Evolutionary conservation across 2,329 filamentous ascomycete species (phyloP), one percentile per base, ranked within the genome.

Genomic region (Diaporthe australafricana): DNA sequence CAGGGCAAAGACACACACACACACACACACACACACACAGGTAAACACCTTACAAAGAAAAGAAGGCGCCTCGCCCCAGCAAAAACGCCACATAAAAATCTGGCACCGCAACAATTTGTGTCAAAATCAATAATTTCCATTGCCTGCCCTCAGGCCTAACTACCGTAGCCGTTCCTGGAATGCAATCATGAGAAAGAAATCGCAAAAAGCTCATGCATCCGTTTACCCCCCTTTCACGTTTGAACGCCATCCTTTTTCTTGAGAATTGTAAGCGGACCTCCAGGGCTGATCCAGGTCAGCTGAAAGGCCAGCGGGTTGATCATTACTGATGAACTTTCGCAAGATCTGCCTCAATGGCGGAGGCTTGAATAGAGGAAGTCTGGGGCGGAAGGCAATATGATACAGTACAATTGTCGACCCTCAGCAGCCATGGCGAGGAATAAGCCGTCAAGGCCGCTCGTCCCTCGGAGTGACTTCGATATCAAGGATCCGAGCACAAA

Each of bases 81-180:
- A 48, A 65, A 3, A 50, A 60, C 32, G 38, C 53, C 53, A 50
- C 53, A 32, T 17, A 45, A 11, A 14, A 42, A 70, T 71, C 48
- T 16, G 35, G 56, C 55, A 52, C 52, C 48, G 52, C 48, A 47
- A 35, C n/a, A 25, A 42, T 25, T n/a, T 60, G 48, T 70, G 17
- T 60, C 27, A 38, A 35, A 35, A 56, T 40, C 42, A 25, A 52
- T 8, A n/a, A 60, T 52, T 50, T 52, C 53, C 30, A 52, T 60
- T 69, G 32, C 53, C 67, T 60, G 53, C 53, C 67, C 67, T 50
- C 45, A 60, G 56, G 47, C 35, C 6, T 22, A 50, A 52, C 53
- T 60, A 60, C 67, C 67, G 5, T 32, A 8, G 42, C 32, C 67
- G 32, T n/a, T 27, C 66, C 8, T 69, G 12, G 16, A 69, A 40